A percentile compares a stretch with the other conserved stretches of the same genome.
phyloP scores from a whole-genome alignment of 441 rosid species.

The Gossypium gossypioides region DNA sequence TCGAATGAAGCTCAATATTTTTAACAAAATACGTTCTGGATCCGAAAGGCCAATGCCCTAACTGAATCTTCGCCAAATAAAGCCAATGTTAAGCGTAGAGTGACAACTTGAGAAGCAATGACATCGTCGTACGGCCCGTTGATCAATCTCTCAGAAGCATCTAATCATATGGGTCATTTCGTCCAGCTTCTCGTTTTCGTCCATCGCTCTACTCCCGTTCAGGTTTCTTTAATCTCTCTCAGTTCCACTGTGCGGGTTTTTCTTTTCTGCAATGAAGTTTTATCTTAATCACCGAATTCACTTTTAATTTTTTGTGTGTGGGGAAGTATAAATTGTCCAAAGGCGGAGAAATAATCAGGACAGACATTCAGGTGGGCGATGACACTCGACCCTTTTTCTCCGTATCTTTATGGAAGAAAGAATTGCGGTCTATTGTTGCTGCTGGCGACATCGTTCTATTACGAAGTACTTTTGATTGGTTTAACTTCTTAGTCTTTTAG shows the following conservation, averaged over 20 bases:
- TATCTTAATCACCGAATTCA: neutral
- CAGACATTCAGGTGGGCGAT: conserved; percentile 51
- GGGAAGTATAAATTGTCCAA: conserved; percentile 35
- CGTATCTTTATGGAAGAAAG: conserved; percentile 47
- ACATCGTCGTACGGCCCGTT: conserved; percentile 52
- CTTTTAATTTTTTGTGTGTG: neutral
- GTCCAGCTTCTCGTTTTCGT: conserved; percentile 52
- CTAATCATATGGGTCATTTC: conserved; percentile 36
- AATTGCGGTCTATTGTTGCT: conserved; percentile 22
- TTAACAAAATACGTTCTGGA: too few species aligned
- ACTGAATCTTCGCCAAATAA: neutral
- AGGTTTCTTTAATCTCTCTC: conserved; percentile 18
- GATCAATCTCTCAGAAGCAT: conserved; percentile 35
- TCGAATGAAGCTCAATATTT: too few species aligned
- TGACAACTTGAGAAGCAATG: conserved; percentile 18
- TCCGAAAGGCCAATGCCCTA: neutral
- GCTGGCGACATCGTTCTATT: conserved; percentile 38
- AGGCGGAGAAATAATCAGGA: conserved; percentile 40
- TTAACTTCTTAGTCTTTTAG: neutral
- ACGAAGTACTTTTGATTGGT: conserved; percentile 21
- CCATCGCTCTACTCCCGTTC: conserved; percentile 43
- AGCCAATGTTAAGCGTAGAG: neutral
- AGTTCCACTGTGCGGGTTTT: neutral
- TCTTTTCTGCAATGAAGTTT: neutral
- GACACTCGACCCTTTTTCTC: conserved; percentile 37